Conservation (phyloP, 495 filamentous ascomycete genomes). For the Aspergillus taichungensis region DNA sequence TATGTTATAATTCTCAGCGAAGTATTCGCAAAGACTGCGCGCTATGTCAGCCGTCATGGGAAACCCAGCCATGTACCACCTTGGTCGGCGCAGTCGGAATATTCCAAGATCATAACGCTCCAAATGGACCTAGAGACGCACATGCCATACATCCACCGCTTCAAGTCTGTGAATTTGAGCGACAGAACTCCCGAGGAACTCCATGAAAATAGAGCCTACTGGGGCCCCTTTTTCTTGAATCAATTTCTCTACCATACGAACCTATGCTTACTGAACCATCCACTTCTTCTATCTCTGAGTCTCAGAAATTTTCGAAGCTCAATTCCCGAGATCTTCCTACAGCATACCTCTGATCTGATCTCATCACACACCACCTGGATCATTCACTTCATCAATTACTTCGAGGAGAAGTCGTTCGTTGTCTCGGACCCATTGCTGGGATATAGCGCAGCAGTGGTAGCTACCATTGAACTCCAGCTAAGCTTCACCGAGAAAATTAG, state of each 20-base stretch:
- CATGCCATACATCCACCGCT: slow-evolving; percentile 39
- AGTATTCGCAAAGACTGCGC: slow-evolving; percentile 33
- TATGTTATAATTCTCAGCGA: slow-evolving; percentile 40
- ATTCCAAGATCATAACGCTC: slow-evolving; percentile 36
- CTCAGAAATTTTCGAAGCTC: slow-evolving; percentile 37
- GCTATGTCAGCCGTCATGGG: slow-evolving; percentile 37
- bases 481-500: slow-evolving; percentile 33
- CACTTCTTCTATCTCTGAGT: slow-evolving; percentile 35
- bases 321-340: slow-evolving; percentile 43
- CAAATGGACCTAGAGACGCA: slow-evolving; percentile 42
- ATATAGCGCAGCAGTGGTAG: slow-evolving; percentile 41
- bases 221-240: slow-evolving; percentile 41
- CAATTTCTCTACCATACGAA: slow-evolving; percentile 44
- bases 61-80: slow-evolving; percentile 36
- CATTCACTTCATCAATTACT: slow-evolving; percentile 39
- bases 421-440: slow-evolving; percentile 40
- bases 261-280: slow-evolving; percentile 40
- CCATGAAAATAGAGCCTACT: slow-evolving; percentile 33
- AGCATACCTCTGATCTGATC: slow-evolving; percentile 39
- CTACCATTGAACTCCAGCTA: slow-evolving; percentile 41
- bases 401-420: slow-evolving; percentile 33
- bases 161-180: slow-evolving; percentile 34
- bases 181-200: slow-evolving; percentile 33
- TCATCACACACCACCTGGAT: slow-evolving; percentile 42
- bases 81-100: slow-evolving; percentile 43